These are phyloP conservation scores for Capsicum pubescens DNA, from an alignment of 257 asterid species.

Conservation along the genomic window DNA sequence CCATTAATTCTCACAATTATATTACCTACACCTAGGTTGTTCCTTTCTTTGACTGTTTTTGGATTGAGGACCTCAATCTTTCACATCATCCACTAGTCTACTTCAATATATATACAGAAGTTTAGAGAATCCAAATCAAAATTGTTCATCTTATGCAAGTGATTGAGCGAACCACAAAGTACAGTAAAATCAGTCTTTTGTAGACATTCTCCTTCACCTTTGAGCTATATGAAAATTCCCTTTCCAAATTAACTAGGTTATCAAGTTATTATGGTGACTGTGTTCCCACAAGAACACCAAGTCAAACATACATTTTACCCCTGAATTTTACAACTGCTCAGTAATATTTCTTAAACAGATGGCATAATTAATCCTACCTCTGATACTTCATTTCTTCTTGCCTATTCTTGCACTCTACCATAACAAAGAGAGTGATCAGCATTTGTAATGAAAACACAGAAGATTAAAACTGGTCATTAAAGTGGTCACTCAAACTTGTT, in stretches of 20 bases:
- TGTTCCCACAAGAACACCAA: neutral
- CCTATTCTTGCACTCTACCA: neutral
- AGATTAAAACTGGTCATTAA: neutral
- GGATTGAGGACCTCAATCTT: neutral
- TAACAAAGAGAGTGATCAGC: neutral
- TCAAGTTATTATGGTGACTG: neutral
- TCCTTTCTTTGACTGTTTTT: neutral
- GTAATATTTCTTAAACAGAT: neutral
- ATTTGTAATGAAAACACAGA: neutral
- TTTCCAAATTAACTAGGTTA: neutral
- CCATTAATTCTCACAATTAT: neutral
- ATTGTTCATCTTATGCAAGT: conserved; percentile 17
- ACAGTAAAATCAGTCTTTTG: conserved; percentile 9
- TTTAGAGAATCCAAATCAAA: conserved; percentile 12
- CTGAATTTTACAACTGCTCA: neutral
- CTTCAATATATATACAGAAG: neutral
- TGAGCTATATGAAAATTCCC: neutral
- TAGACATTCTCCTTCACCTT: neutral
- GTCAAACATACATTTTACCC: neutral
- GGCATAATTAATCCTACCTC: neutral
- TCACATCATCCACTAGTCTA: conserved; percentile 16
- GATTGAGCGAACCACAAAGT: neutral
- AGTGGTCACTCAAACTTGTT: neutral
- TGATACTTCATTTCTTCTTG: conserved; percentile 9
- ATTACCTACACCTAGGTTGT: neutral